Evolutionary conservation across 1,284 basidiomycete genomes (phyloP), one percentile per base, ranked within the genome.

Genomic region (Chalciporus sp.): DNA sequence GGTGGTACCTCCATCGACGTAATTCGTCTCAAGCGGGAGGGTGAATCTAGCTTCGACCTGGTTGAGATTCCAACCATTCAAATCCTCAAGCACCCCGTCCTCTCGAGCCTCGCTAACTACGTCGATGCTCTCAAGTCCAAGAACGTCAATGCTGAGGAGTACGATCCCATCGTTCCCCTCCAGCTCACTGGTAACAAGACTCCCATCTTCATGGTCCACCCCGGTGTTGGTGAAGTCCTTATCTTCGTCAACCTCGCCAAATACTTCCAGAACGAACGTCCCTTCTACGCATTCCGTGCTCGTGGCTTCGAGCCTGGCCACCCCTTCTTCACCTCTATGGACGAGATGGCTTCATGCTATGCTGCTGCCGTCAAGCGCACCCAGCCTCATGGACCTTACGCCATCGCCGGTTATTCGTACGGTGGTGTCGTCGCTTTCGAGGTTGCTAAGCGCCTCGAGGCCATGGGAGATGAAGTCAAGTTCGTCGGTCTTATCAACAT

Each of bases 351-450:
- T 2, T 66, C 68, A 4, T 67, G 64, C 16, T 80, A 81, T 52
- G 67, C 72, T 6, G 58, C 60, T 1, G 72, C 71, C 4, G 70
- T 80, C 20, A 70, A 72, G 57, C 62, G 62, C 4, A 62, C 66
- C 0, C 73, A 75, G 44, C 72, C 76, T 5, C 61, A 56, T 3
- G 78, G 78, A 0, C 78, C 79, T 1, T 80, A 76, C 51, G 71
- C 73, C 42, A 61, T 80, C 23, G 77, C 73, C 0, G 79, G 79
- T 9, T 80, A 81, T 70, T 76, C 74, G 26, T 80, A 76, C 45
- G 79, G 78, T 35, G 79, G 78, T 41, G 74, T 74, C 28, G 71
- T 77, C 3, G 77, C 76, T 8, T 80, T 76, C 51, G 77, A 81
- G 58, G 70, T 81, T 12, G 72, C 70, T 14, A 77, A 78, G 58